Base-by-base conservation (phyloP, 768 basidiomycete genomes). In the Macrolepiota fuliginosa region DNA sequence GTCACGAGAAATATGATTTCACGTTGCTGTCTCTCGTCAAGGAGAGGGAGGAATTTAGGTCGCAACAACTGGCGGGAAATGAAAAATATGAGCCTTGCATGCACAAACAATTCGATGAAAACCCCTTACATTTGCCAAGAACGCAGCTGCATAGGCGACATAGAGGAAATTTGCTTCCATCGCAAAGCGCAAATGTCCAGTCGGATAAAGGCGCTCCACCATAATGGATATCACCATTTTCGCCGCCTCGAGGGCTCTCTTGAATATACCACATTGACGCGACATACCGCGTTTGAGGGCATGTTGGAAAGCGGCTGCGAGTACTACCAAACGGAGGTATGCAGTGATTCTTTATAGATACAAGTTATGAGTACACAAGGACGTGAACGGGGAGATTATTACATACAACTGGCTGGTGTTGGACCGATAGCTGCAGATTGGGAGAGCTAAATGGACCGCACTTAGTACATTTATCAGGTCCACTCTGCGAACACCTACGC, bases 61-160 rank as follows among this genome's bases (percentile, higher is more conserved):
- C 84, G 79, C 45, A 86, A 71, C 37, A 86, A 71, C 83, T 86
- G 61, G 13, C 40, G 37, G 40, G 29, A 51, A 29, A 56, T 36
- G 46, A 27, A 24, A 54, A 19, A 25, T 46, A 12, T 45, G 42
- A 24, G 49, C 56, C 6, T n/a, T 9, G 9, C 6, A 25, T 3
- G 15, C 2, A 6, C 29, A 11, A 22, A 25, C 10, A 37, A 25
- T 40, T 13, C n/a, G 58, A 36, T 4, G 7, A 22, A 19, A 56
- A 24, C 9, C 40, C 64, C 80, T 65, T 66, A 87, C 85, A 71
- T 87, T 86, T 54, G 87, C 74, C 24, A 88, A 72, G 66, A 86
- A 86, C 2, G 84, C 84, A 2, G 84, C 79, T 9, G 85, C 85
- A 65, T 85, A 88, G 4, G 85, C 78, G 11, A 84, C 77, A 61